Evolutionary conservation across 2,329 filamentous ascomycete species (phyloP).

Genomic region (Fusarium sp.): DNA sequence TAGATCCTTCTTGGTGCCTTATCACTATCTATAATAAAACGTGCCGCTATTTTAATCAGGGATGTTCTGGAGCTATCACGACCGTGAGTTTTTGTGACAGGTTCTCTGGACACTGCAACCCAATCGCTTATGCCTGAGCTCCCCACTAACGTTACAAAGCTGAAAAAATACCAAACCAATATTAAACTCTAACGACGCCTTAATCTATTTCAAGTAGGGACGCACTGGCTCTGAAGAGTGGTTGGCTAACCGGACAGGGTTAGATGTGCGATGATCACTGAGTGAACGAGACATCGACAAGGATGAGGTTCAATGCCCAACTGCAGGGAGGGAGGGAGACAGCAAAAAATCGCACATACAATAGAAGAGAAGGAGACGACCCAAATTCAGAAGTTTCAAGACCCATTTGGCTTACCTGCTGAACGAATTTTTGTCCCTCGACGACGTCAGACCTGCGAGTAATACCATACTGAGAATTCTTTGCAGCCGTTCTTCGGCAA

Average conservation of each 20-base stretch:
- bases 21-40: background rate
- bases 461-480: background rate
- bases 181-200: conserved; percentile 9
- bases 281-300: conserved; percentile 8
- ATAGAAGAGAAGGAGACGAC: conserved; percentile 2
- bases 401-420: background rate
- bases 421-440: background rate
- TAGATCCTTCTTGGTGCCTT: background rate
- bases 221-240: background rate
- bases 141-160: conserved; percentile 3
- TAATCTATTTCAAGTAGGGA: conserved; percentile 9
- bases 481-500: background rate
- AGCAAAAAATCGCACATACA: background rate
- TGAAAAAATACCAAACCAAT: conserved; percentile 7
- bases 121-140: background rate
- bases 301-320: conserved; percentile 9
- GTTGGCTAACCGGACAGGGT: background rate
- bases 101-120: background rate
- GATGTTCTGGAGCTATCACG: background rate
- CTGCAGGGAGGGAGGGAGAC: background rate
- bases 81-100: background rate
- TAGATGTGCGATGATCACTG: conserved; percentile 4
- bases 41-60: background rate
- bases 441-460: background rate
- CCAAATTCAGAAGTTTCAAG: conserved; percentile 8